Base-by-base conservation (phyloP, 257 asterid species). In the Prunella vulgaris region DNA sequence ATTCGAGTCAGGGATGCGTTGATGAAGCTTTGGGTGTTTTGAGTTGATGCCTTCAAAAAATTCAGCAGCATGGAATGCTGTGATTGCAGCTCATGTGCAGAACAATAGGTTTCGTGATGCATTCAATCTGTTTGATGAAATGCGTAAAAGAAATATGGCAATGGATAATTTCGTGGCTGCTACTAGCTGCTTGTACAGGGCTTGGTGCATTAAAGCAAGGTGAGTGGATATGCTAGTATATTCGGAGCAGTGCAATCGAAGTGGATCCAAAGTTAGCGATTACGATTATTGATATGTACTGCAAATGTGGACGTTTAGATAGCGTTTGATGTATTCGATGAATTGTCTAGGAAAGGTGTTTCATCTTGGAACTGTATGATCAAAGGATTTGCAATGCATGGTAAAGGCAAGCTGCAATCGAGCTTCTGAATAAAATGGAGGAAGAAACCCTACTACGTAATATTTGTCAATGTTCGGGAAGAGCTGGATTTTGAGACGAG, bases 291-390 rank as follows among this genome's bases (percentile, higher is more conserved):
- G 93, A 87, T 65, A 87, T 87, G 97, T 87, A 82, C 20, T 87
- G 97, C 79, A 92, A 89, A 84, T 89, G 98, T 53, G 98, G 98
- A 25, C 71, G 89, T 12, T 51, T 89, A 3, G 96, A 88, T 3
- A 85, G 98, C 96, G 1, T 28, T 75, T 24, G 81, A 78, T 80
- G 86, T 86, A 17, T 92, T 92, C 64, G 53, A 80, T 24, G 81
- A 66, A 25, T 73, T 86, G 72, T 30, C 78, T 2, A 37, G 68
- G 21, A 89, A 81, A 74, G 88, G 93, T 6, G 80, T 86, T 69
- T 90, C 98, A 0, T 87, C 97, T 5, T 92, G 97, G 98, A 92
- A 92, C 52, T 86, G 91, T 77, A 86, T 92, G 95, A 88, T 92
- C 66, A 95, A 97, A 71, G 97, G 98, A 32, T 82, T 87, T 8